Conservation (phyloP, 106 monocot species). For the Dactylorhiza incarnata region DNA sequence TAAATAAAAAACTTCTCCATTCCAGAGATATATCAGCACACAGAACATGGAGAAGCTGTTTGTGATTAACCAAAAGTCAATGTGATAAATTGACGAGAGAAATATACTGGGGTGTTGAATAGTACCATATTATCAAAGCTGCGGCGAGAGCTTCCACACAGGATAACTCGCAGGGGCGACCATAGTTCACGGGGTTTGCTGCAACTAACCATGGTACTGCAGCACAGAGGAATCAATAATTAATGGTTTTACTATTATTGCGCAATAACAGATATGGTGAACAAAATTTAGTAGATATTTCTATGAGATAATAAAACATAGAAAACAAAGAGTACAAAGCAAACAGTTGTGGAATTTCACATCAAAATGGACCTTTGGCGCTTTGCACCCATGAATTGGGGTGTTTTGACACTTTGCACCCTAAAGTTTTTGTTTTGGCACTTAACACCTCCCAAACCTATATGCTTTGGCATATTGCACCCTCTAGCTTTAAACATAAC, state of each 20-base stretch:
- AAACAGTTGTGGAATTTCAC: slow-evolving; percentile 2
- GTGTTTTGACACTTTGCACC: no score
- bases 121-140: slow-evolving; percentile 87
- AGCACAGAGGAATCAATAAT: slow-evolving; percentile 11
- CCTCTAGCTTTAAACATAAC: no score
- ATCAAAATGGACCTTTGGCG: neutral
- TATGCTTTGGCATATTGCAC: no score
- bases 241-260: neutral
- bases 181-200: slow-evolving; percentile 97
- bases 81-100: neutral
- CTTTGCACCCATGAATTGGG: no score
- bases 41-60: neutral
- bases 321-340: neutral
- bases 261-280: no score
- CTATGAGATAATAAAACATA: neutral
- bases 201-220: slow-evolving; percentile 99
- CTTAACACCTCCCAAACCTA: no score
- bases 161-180: slow-evolving; percentile 87
- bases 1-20: slow-evolving; percentile 1
- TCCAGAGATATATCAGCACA: slow-evolving; percentile 5
- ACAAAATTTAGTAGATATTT: neutral
- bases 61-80: slow-evolving; percentile 3
- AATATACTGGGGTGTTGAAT: neutral
- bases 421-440: no score
- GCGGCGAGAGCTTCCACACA: slow-evolving; percentile 99